A percentile compares a stretch with the other conserved stretches of the same genome.
Conservation (phyloP, 768 basidiomycete species). For the Pleurotus platypus region DNA sequence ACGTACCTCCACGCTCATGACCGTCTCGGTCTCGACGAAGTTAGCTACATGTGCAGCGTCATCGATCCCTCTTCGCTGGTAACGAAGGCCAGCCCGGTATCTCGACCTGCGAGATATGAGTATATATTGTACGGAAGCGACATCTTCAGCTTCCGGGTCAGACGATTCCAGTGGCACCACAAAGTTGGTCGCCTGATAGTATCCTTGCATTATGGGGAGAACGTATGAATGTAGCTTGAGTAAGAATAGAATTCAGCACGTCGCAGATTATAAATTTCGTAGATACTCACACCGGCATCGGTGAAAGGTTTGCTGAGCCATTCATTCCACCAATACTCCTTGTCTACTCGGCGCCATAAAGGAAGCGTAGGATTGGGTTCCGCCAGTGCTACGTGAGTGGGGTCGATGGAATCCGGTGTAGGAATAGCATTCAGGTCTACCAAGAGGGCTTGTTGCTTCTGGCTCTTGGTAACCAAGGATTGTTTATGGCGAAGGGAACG, state of each 20-base stretch:
- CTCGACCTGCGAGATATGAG: slow-evolving; percentile 84
- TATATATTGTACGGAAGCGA: slow-evolving; percentile 65
- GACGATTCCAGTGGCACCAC: slow-evolving; percentile 49
- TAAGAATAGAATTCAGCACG: neutral
- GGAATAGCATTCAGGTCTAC: slow-evolving; percentile 55
- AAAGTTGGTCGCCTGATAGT: slow-evolving; percentile 76
- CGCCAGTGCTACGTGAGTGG: slow-evolving; percentile 30
- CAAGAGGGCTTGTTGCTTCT: slow-evolving; percentile 56
- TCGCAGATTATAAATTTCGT: neutral
- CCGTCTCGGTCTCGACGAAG: slow-evolving; percentile 93
- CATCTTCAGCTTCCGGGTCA: slow-evolving; percentile 37
- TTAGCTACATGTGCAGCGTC: slow-evolving; percentile 93
- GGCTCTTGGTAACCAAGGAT: slow-evolving; percentile 54
- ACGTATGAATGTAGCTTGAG: slow-evolving; percentile 76
- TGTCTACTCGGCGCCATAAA: slow-evolving; percentile 87
- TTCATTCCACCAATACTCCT: slow-evolving; percentile 97
- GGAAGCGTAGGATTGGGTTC: slow-evolving; percentile 81
- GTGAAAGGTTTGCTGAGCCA: slow-evolving; percentile 80
- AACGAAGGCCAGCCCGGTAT: slow-evolving; percentile 88
- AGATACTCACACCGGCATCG: slow-evolving; percentile 71
- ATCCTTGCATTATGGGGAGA: slow-evolving; percentile 91
- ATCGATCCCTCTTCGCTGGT: slow-evolving; percentile 92
- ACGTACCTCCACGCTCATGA: slow-evolving; percentile 73
- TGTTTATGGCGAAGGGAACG: slow-evolving; percentile 79
- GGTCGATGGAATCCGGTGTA: slow-evolving; percentile 20